phyloP scores from a whole-genome alignment of 148 eudicot species.

The Chenopodium suecicum region DNA sequence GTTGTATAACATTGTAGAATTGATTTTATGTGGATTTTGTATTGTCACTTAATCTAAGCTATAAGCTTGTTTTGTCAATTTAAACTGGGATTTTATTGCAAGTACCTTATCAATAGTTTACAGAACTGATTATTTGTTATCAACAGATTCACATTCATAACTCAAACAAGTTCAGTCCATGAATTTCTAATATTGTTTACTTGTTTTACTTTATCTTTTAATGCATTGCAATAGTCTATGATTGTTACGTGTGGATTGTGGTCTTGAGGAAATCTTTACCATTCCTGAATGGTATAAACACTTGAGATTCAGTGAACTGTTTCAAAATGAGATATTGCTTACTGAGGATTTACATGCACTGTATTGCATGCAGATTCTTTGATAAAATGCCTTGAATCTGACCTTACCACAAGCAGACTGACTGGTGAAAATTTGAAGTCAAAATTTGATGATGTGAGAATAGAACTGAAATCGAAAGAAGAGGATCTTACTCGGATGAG shows the following conservation, averaged over 20 bases:
- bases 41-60: background rate
- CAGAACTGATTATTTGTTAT: background rate
- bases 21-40: background rate
- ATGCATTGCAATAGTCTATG: background rate
- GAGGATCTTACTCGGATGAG: slow-evolving; percentile 49
- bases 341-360: slow-evolving; percentile 6
- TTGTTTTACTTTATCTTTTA: background rate
- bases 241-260: background rate
- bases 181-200: background rate
- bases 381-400: slow-evolving; percentile 62
- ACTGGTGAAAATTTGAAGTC: slow-evolving; percentile 52
- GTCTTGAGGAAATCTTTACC: background rate
- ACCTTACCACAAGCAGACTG: slow-evolving; percentile 42
- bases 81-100: background rate
- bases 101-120: background rate
- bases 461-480: slow-evolving; percentile 57
- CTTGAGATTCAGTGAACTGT: background rate
- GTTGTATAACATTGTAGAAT: background rate
- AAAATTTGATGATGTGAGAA: slow-evolving; percentile 47
- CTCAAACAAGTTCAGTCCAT: background rate
- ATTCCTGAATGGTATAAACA: background rate
- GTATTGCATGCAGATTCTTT: slow-evolving; percentile 52
- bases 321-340: background rate
- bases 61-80: background rate
- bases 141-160: background rate